Percentiles rank a stretch among this genome's conserved stretches.
Conservation (phyloP, 306 rosid genomes). For the Quercus suber region DNA sequence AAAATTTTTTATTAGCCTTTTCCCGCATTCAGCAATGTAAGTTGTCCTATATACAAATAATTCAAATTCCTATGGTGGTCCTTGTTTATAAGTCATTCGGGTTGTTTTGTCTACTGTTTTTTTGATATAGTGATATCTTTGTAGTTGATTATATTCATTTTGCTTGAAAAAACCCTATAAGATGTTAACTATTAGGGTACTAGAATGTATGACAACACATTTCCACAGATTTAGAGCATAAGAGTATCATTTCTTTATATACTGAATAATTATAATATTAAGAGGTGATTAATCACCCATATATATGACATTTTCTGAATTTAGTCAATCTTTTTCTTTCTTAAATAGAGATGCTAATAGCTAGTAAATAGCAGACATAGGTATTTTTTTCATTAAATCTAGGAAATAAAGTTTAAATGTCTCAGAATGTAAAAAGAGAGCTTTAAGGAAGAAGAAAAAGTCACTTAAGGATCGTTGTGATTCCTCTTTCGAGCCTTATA, state of each 20-base stretch:
- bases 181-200: too few species aligned
- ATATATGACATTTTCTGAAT: background rate
- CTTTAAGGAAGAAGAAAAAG: background rate
- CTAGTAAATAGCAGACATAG: too few species aligned
- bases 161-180: too few species aligned
- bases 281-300: background rate
- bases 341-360: too few species aligned
- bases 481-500: too few species aligned
- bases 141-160: background rate
- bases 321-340: too few species aligned
- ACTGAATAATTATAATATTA: background rate
- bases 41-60: slow-evolving; percentile 21
- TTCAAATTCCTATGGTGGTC: background rate
- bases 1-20: slow-evolving; percentile 50
- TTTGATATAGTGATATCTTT: background rate
- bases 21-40: slow-evolving; percentile 79
- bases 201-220: too few species aligned
- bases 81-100: slow-evolving; percentile 30
- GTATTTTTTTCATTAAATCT: too few species aligned
- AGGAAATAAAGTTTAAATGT: too few species aligned
- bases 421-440: too few species aligned
- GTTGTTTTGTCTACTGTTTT: background rate
- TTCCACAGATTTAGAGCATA: too few species aligned
- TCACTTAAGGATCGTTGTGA: background rate
- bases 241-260: background rate